Evolutionary conservation across 2,329 filamentous ascomycete genomes (phyloP), one percentile per base, ranked within the genome.

Genomic region (Clarireedia monteithiana): DNA sequence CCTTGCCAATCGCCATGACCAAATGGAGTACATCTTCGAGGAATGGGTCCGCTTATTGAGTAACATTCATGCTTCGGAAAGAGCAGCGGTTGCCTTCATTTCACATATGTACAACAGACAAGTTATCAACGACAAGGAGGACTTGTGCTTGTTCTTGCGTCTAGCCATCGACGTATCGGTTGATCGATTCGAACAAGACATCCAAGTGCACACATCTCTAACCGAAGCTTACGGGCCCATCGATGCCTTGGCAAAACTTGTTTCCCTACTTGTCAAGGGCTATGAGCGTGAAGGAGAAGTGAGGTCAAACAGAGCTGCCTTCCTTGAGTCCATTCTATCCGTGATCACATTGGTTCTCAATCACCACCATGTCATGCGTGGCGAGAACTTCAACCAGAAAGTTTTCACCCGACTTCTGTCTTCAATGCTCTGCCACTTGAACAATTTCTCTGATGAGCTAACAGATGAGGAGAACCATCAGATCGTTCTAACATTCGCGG

Each of bases 1-100:
- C 50, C 72, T 76, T 15, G 70, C 74, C 40, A 77, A 81, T 34
- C 85, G 85, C 63, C 83, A 85, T 60, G 89, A 95, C 59, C 90
- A 96, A 69, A 83, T 95, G 72, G 90, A 95, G 64, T 97, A 99
- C 68, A 80, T 96, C 20, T 96, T 99, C 66, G 91, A 92, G 45
- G 94, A 99, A 73, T 99, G 94, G 94, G 82, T 92, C 27, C 84
- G 86, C 58, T 80, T 96, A 6, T 86, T 80, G 73, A 87, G 87
- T 70, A 89, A 90, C 64, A 80, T 84, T n/a, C 83, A 85, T 62
- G 83, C 86, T 4, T 84, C 86, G 4, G 86, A 90, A 59, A 88
- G 86, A 66, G 81, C 85, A 0, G 77, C 84, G 53, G 75, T 80
- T 5, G 82, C 88, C 1, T 97, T 97, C 71, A 81, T 96, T 47